These are phyloP conservation scores for Nannochloris sp. DNA, from an alignment of 139 green algal species.

Conservation along the genomic window DNA sequence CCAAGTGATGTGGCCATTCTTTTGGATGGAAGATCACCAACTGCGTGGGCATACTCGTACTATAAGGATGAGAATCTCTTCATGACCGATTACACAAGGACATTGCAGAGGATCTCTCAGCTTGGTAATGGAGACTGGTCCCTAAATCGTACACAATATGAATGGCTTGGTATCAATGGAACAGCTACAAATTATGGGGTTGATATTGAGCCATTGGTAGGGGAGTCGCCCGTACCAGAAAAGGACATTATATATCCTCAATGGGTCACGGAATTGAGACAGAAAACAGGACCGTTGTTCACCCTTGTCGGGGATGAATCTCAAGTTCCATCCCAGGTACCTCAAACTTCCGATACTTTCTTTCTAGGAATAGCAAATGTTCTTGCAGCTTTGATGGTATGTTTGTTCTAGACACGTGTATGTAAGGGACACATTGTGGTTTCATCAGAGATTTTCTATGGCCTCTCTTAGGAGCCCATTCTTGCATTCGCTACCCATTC, in stretches of 20 bases:
- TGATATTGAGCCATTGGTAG: not conserved
- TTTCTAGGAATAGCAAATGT: too few relatives aligned
- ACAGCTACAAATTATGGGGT: not conserved
- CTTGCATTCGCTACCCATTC: too few relatives aligned
- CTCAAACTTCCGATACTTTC: not conserved
- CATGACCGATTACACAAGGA: not conserved
- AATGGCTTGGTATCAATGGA: slow-evolving; percentile 4
- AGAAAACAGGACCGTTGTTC: not conserved
- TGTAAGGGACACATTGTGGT: too few relatives aligned
- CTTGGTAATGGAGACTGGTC: not conserved
- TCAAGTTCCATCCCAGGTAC: not conserved
- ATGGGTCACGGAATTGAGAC: not conserved
- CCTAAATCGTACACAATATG: not conserved
- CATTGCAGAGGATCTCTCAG: not conserved
- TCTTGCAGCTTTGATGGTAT: too few relatives aligned
- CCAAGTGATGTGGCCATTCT: slow-evolving; percentile 3
- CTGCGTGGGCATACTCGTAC: slow-evolving; percentile 1
- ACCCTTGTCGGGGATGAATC: not conserved
- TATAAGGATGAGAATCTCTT: not conserved
- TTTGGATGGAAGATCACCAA: not conserved
- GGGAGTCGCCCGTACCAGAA: not conserved
- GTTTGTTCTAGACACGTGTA: too few relatives aligned
- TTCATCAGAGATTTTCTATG: too few relatives aligned
- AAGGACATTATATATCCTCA: not conserved
- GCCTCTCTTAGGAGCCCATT: too few relatives aligned